Base-by-base conservation (phyloP, 352 stramenopile genomes). In the Blastocystis sp. region DNA sequence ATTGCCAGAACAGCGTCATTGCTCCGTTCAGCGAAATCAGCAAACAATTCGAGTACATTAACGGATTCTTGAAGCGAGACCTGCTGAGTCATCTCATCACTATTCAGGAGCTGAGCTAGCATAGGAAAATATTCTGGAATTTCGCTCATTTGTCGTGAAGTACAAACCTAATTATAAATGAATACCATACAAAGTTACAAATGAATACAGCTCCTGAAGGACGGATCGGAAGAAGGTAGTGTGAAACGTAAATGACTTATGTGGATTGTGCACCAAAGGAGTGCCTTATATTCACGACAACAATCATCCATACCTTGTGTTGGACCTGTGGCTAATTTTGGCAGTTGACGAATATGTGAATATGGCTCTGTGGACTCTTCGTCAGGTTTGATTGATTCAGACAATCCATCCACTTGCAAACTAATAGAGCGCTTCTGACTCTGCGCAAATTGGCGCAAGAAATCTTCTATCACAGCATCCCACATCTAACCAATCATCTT, bases 81-180 rank as follows among this genome's bases (percentile, higher is more conserved):
- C 6, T 84, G 73, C 73, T 84, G 73, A 22, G 73, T 68, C 73
- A 84, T 84, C 33, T 84, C 73, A 42, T 68, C 73, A 35, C 73
- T 84, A 51, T 66, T 84, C 4, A 84, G 73, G 1, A 84, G 51
- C 51, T 84, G 73, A 15, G 53, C 27, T 51, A 84, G 51, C 73
- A 84, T 84, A 7, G 73, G 42, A 44, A 84, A 84, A n/a, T 22
- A 44, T 24, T 84, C 73, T 24, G 73, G 73, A 13, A 84, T 66
- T 27, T 68, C 53, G 13, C 40, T 44, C 17, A 68, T 30, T 13
- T 84, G 48, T 9, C 15, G 53, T 57, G 73, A 84, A 33, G 42
- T 30, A 17, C 53, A 35, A 7, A 66, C 33, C 73, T 84, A 66
- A 33, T 0, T 35, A 17, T 84, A 6, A 66, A n/a, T n/a, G n/a